A percentile compares a stretch with the other conserved stretches of the same genome.
Evolutionary conservation across 306 rosid species (phyloP).

Genomic region (Medicago lupulina): DNA sequence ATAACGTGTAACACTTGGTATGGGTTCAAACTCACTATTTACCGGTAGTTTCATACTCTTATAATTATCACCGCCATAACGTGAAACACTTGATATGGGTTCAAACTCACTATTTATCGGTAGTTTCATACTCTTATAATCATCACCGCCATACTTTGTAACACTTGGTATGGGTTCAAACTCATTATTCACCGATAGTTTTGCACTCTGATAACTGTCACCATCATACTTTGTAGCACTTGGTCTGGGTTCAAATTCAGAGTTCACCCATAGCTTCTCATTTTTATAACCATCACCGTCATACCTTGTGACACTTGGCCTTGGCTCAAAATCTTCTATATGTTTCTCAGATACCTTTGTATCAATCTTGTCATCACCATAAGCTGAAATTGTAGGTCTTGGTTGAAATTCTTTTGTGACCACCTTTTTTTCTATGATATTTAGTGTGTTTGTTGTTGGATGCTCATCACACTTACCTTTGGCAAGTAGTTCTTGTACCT

Average conservation of each 20-base stretch:
- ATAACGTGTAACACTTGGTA: neutral
- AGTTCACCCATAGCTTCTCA: neutral
- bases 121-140: neutral
- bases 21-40: neutral
- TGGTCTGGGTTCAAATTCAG: neutral
- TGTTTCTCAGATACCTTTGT: too few species aligned
- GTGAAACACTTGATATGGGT: neutral
- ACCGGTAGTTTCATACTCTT: neutral
- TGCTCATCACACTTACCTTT: constrained; percentile 19
- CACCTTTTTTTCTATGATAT: constrained; percentile 1
- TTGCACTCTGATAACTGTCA: neutral
- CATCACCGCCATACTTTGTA: neutral
- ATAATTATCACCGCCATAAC: neutral
- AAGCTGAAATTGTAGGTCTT: neutral
- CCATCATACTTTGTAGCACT: neutral
- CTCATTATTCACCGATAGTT: neutral
- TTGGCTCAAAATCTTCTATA: neutral
- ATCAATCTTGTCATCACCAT: too few species aligned
- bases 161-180: constrained; percentile 4
- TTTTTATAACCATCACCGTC: neutral
- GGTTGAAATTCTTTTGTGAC: neutral
- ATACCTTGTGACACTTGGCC: neutral
- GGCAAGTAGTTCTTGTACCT: neutral
- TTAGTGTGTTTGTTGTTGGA: neutral
- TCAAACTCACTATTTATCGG: neutral